These are phyloP conservation scores for Metschnikowia lachancei DNA, from an alignment of 805 yeast genomes.

Conservation along the genomic window DNA sequence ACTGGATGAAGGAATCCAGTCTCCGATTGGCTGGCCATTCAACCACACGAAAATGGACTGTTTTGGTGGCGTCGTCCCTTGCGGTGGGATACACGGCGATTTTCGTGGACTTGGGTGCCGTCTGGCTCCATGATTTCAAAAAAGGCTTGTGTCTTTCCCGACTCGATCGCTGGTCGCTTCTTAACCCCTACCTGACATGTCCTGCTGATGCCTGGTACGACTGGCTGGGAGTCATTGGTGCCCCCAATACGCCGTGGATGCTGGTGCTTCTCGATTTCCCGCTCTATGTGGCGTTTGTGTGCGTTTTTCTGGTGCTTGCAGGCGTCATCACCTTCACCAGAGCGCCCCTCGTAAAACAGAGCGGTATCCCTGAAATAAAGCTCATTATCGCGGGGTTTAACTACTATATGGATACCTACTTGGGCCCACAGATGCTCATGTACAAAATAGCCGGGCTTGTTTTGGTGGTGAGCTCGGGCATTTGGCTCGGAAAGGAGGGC, in stretches of 20 bases:
- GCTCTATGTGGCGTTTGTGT: conserved; percentile 31
- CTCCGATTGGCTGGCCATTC: conserved; percentile 16
- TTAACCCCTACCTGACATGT: conserved; percentile 44
- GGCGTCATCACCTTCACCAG: conserved; percentile 28
- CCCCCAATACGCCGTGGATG: conserved; percentile 16
- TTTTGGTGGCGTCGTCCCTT: conserved; percentile 45
- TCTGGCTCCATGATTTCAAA: conserved; percentile 50
- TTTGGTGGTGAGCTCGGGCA: conserved; percentile 68
- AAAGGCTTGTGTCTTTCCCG: conserved; percentile 49
- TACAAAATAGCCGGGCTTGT: conserved; percentile 58
- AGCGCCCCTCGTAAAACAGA: conserved; percentile 33
- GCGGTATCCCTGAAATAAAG: conserved; percentile 77
- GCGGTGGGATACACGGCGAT: conserved; percentile 49
- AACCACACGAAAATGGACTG: conserved; percentile 44
- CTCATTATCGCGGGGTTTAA: conserved; percentile 65
- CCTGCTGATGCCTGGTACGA: conserved; percentile 40
- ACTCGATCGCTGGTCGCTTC: conserved; percentile 39
- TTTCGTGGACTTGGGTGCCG: conserved; percentile 47
- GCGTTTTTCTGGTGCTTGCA: conserved; percentile 25
- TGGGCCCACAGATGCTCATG: conserved; percentile 51
- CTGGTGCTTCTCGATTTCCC: conserved; percentile 34
- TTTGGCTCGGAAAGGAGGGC: conserved; percentile 86
- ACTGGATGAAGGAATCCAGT: conserved; percentile 50
- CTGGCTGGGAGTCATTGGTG: conserved; percentile 34
- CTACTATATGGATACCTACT: conserved; percentile 43